Conservation (phyloP, 805 yeast species). For the Lipomyces anomalus region DNA sequence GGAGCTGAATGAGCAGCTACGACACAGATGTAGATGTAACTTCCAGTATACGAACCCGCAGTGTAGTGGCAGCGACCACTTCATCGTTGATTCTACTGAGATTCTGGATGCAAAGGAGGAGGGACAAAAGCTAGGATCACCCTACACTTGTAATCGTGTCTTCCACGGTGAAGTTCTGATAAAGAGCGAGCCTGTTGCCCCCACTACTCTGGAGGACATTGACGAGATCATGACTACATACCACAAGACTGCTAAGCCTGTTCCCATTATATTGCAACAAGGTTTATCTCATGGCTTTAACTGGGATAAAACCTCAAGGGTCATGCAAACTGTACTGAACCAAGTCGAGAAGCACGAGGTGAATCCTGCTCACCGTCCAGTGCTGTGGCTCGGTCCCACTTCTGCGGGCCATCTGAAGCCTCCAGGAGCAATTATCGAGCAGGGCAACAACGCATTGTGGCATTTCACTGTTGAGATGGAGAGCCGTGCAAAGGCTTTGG, state of each 20-base stretch:
- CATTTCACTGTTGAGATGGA: slow-evolving; percentile 17
- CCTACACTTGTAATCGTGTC: slow-evolving; percentile 23
- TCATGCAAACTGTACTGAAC: slow-evolving; percentile 17
- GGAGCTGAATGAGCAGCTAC: slow-evolving; percentile 22
- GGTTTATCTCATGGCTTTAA: slow-evolving; percentile 22
- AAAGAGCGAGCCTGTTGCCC: slow-evolving; percentile 20
- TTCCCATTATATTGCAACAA: slow-evolving; percentile 21
- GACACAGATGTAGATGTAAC: slow-evolving; percentile 23
- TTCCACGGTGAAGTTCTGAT: slow-evolving; percentile 19
- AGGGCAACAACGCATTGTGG: slow-evolving; percentile 22
- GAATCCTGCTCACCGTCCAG: slow-evolving; percentile 22
- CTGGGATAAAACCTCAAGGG: slow-evolving; percentile 23
- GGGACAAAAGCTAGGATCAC: slow-evolving; percentile 15
- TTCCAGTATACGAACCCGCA: slow-evolving; percentile 23
- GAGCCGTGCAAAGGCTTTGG: slow-evolving; percentile 20
- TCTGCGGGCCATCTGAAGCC: slow-evolving; percentile 24
- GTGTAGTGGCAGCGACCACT: slow-evolving; percentile 21
- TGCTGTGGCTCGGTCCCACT: slow-evolving; percentile 23
- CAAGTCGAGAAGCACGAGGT: slow-evolving; percentile 21
- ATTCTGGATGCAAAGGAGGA: slow-evolving; percentile 23
- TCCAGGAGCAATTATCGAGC: slow-evolving; percentile 24
- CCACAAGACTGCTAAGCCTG: slow-evolving; percentile 24
- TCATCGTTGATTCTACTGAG: slow-evolving; percentile 23
- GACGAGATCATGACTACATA: slow-evolving; percentile 21
- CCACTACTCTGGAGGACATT: slow-evolving; percentile 16